A percentile compares a stretch with the other conserved stretches of the same genome.
phyloP scores from a whole-genome alignment of 2,329 filamentous ascomycete genomes.

The Emmonsia crescens region DNA sequence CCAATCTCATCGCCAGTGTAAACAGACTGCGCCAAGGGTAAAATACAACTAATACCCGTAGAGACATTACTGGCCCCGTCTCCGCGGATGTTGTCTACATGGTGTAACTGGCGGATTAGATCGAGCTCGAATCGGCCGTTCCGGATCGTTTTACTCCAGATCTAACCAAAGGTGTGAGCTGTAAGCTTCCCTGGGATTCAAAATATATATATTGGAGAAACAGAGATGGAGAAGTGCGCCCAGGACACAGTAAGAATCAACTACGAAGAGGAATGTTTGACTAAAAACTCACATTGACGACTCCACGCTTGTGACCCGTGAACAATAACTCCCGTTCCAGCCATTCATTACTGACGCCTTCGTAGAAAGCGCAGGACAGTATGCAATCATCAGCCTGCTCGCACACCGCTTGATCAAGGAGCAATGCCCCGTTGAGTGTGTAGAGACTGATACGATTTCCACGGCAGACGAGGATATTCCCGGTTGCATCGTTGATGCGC shows the following conservation, averaged over 20 bases:
- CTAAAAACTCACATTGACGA: constrained; percentile 53
- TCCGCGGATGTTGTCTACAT: constrained; percentile 58
- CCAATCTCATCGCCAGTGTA: constrained; percentile 95
- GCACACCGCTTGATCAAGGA: constrained; percentile 75
- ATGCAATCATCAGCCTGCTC: constrained; percentile 62
- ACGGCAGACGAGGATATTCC: constrained; percentile 77
- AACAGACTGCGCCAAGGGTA: constrained; percentile 69
- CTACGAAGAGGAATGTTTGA: neutral
- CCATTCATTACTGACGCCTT: constrained; percentile 85
- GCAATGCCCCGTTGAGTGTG: constrained; percentile 73
- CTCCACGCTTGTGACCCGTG: constrained; percentile 72
- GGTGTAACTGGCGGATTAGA: constrained; percentile 70
- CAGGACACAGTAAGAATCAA: neutral
- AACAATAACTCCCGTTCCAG: constrained; percentile 76
- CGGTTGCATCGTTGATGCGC: constrained; percentile 78
- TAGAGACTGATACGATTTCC: constrained; percentile 66
- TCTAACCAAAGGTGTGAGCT: constrained; percentile 21
- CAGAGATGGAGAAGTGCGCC: neutral
- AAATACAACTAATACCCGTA: constrained; percentile 73
- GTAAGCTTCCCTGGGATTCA: no score
- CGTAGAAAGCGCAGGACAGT: constrained; percentile 80
- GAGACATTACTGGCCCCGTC: constrained; percentile 40
- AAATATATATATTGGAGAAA: no score
- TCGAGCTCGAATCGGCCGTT: constrained; percentile 63
- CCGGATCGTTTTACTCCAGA: constrained; percentile 48